Base-by-base conservation (phyloP, 2,329 filamentous ascomycete genomes). In the Penicillium sp. region DNA sequence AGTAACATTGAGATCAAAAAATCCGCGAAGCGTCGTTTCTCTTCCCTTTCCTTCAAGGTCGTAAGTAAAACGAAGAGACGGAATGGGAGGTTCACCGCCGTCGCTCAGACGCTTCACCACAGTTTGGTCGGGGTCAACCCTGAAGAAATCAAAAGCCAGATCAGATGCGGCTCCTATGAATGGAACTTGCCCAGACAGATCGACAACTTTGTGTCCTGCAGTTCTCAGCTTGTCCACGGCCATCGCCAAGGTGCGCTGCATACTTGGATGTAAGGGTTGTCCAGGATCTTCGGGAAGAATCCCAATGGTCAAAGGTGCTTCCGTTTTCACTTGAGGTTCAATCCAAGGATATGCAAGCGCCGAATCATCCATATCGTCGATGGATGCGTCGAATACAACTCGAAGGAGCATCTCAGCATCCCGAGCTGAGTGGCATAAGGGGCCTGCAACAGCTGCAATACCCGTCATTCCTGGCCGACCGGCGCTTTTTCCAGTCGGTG, bases 401-500 rank as follows among this genome's bases (percentile, higher is more conserved):
- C 42, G 50, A 9, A 61, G 37, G 3, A 61, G 43, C 19, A 61
- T 33, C 6, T 59, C 54, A 3, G 56, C 51, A 21, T 62, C 60
- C 5, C 48, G 49, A 1, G 55, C 40, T 3, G 60, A 62, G 13
- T 56, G 58, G 14, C 53, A 56, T 0, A 59, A 18, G 2, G 60
- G 60, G 11, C 58, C 60, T 14, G 58, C 58, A 23, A 46, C 42
- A 5, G 60, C 26, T 10, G 45, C 39, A 18, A 62, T 55, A 5
- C 58, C 53, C 3, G 56, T 14, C 51, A 64, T 56, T 2, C 64
- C 64, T 9, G 54, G 49, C 6, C 59, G 58, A n/a, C 52, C 54
- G 11, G 60, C 46, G 10, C 52, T 58, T 3, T 51, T 56, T 29
- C 69, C 68, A 5, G 54, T 62, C 45, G 63, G 68, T 0, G 69